A percentile compares a stretch with the other conserved stretches of the same genome.
Conservation (phyloP, 2,329 filamentous ascomycete genomes). For the Zymoseptoria brevis region DNA sequence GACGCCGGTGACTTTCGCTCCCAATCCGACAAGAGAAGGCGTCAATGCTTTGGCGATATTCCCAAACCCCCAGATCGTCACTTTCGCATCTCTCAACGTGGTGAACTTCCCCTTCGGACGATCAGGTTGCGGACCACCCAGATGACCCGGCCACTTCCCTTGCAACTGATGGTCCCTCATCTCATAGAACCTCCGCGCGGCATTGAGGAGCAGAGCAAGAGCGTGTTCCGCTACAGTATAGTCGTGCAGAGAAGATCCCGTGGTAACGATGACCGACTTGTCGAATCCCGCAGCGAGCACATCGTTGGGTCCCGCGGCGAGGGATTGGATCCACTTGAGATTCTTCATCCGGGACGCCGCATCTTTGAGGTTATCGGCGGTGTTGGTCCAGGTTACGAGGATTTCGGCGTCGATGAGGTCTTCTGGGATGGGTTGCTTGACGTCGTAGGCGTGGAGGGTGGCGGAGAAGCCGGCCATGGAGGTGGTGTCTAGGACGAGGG, state of each 20-base stretch:
- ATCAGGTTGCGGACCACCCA: conserved; percentile 55
- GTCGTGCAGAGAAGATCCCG: conserved; percentile 57
- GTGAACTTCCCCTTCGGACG: conserved; percentile 51
- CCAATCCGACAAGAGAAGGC: conserved; percentile 47
- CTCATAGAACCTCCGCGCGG: conserved; percentile 51
- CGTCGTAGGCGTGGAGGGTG: conserved; percentile 53
- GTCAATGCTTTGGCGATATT: conserved; percentile 57
- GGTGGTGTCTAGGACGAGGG: conserved; percentile 48
- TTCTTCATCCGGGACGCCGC: conserved; percentile 49
- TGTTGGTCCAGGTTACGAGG: conserved; percentile 57
- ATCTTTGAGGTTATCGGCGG: conserved; percentile 49
- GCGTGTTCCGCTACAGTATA: conserved; percentile 58
- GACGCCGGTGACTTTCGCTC: conserved; percentile 52
- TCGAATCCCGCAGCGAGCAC: conserved; percentile 54
- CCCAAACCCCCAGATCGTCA: conserved; percentile 58
- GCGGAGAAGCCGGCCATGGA: conserved; percentile 53
- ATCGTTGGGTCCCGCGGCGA: conserved; percentile 59
- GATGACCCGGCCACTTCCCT: conserved; percentile 52
- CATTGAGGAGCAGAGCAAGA: conserved; percentile 49
- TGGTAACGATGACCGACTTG: conserved; percentile 46
- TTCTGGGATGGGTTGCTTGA: conserved; percentile 48
- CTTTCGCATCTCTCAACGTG: conserved; percentile 50
- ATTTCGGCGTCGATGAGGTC: conserved; percentile 52
- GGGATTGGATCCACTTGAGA: conserved; percentile 58
- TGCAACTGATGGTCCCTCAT: conserved; percentile 56